Conservation (phyloP, 495 filamentous ascomycete species). For the Podospora pseudopauciseta region DNA sequence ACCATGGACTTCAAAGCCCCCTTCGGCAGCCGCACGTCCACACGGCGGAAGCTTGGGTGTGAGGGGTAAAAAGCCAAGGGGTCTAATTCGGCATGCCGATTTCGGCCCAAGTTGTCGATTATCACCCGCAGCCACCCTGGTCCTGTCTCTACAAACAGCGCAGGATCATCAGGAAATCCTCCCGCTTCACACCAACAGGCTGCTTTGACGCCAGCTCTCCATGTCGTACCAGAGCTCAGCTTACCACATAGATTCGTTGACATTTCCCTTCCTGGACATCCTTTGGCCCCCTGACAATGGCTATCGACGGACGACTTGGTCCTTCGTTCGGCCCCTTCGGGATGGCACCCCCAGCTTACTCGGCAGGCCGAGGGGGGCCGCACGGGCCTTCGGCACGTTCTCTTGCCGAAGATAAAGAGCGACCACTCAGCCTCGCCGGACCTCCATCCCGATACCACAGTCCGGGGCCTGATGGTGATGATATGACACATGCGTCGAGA, state of each 20-base stretch:
- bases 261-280: background rate
- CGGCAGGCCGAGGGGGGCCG: background rate
- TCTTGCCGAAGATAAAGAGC: background rate
- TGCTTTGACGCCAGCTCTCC: background rate
- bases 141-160: background rate
- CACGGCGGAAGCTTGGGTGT: background rate
- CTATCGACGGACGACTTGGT: background rate
- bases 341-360: background rate
- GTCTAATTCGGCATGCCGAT: constrained; percentile 32
- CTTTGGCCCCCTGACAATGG: background rate
- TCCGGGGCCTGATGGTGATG: background rate
- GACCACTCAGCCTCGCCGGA: background rate
- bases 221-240: background rate
- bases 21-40: constrained; percentile 18
- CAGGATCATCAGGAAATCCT: background rate
- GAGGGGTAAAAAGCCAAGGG: constrained; percentile 27
- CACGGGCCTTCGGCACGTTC: constrained; percentile 1
- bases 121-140: background rate
- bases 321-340: background rate
- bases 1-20: constrained; percentile 16
- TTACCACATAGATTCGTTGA: background rate
- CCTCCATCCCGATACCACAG: background rate
- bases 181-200: background rate
- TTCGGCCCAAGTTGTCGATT: constrained; percentile 39
- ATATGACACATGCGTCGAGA: background rate